Base-by-base conservation (phyloP, 2,329 filamentous ascomycete species). In the Rhexocercosporidium sp. region DNA sequence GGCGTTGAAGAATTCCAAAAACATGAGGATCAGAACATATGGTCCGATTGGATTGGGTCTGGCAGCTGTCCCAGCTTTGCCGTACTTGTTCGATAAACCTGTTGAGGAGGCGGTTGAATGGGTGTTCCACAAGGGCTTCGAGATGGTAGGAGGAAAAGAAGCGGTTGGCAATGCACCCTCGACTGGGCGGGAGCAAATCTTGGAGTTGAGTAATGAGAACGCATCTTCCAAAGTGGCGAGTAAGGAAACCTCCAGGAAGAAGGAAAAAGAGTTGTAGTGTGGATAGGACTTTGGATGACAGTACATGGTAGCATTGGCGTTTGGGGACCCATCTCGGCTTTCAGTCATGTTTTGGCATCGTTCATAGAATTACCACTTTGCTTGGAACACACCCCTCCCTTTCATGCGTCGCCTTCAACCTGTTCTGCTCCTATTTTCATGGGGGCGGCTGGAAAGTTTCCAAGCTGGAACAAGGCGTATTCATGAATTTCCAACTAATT, bases 21-120 rank as follows among this genome's bases (percentile, higher is more conserved):
- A 92, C 76, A 83, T 85, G 67, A 87, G 82, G 4, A 67, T 98
- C 27, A 84, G 95, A 73, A 96, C 93, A 0, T 99, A 92, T 91
- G 92, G 87, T 0, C 96, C 96, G 0, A 97, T 99, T 67, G 96
- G 96, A 1, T 86, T 97, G 74, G 88, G 94, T 2, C 78, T 94
- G 39, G 81, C 89, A 0, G 84, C 93, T 9, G 94, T 97, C 9
- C 95, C 94, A 0, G 92, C 94, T 78, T 79, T 97, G 66, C 95
- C 94, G 0, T 89, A 85, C 66, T 81, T 97, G 64, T 97, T 97
- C 74, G 94, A 99, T 76, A 86, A 97, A 78, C 95, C 96, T 0
- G 93, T 99, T 7, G 96, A 98, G 81, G 86, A 93, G 70, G 93
- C 92, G 0, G 93, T 97, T 0, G 94, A 98, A 76, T 97, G 91